A percentile compares a stretch with the other conserved stretches of the same genome.
phyloP scores from a whole-genome alignment of 495 filamentous ascomycete genomes.

The Aspergillus ostianus region DNA sequence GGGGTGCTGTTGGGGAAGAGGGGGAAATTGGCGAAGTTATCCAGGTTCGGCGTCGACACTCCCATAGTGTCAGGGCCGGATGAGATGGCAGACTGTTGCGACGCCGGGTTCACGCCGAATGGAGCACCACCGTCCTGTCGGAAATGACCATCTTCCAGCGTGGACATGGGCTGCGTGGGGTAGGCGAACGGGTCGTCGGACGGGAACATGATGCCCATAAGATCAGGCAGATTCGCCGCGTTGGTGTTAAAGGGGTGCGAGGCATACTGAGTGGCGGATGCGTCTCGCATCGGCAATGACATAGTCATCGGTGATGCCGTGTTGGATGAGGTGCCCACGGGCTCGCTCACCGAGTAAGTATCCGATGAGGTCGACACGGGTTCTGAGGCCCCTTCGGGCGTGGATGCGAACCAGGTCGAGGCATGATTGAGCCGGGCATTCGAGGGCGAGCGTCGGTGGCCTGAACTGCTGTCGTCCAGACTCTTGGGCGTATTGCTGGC shows the following conservation, averaged over 20 bases:
- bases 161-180: conserved; percentile 77
- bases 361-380: conserved; percentile 34
- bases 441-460: conserved; percentile 19
- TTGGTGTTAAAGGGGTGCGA: conserved; percentile 32
- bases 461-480: conserved; percentile 28
- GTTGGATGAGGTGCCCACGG: conserved; percentile 23
- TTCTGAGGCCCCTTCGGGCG: conserved; percentile 32
- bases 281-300: conserved; percentile 15
- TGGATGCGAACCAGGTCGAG: conserved; percentile 30
- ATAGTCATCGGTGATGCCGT: conserved; percentile 17
- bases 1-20: conserved; percentile 24
- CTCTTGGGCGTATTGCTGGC: conserved; percentile 27
- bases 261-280: conserved; percentile 24
- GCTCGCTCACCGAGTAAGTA: conserved; percentile 14
- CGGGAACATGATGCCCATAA: conserved; percentile 90
- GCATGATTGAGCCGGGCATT: conserved; percentile 20
- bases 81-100: conserved; percentile 17
- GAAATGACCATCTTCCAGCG: conserved; percentile 54
- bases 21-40: conserved; percentile 30
- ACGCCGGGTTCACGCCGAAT: conserved; percentile 15
- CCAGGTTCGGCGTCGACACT: conserved; percentile 27
- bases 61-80: conserved; percentile 23
- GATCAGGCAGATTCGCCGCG: conserved; percentile 57
- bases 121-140: conserved; percentile 25
- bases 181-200: conserved; percentile 88